Percentiles rank a stretch among this genome's conserved stretches.
Evolutionary conservation across 208 protist species (phyloP).

Genomic region (Angomonas ambiguus): DNA sequence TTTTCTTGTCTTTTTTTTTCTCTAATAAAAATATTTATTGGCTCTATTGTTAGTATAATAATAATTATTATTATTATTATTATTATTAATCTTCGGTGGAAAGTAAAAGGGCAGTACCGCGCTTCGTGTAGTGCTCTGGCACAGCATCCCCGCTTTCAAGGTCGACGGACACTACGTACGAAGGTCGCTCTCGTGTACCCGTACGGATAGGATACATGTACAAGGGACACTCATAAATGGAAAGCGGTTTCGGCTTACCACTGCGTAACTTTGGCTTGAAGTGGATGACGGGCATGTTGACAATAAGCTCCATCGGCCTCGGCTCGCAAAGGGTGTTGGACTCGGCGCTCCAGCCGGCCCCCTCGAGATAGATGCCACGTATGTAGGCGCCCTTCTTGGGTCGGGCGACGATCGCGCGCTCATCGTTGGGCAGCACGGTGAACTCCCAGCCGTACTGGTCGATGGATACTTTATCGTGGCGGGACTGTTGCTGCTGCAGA

Average conservation of each 20-base stretch:
- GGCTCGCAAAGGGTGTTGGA: constrained; percentile 92
- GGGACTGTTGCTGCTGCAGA: constrained; percentile 94
- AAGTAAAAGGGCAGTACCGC: constrained; percentile 96
- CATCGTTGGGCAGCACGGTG: constrained; percentile 84
- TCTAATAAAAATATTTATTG: not conserved
- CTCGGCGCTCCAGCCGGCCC: constrained; percentile 94
- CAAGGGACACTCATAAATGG: constrained; percentile 93
- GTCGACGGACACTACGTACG: constrained; percentile 95
- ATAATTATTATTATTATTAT: constrained; percentile 1
- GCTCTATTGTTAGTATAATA: not conserved
- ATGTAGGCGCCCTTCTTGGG: constrained; percentile 97
- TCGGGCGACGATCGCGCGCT: constrained; percentile 84
- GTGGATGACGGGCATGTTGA: constrained; percentile 97
- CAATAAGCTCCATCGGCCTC: constrained; percentile 95
- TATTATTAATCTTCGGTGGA: constrained; percentile 85
- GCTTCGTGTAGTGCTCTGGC: constrained; percentile 96
- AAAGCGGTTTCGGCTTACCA: constrained; percentile 71
- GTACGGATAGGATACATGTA: constrained; percentile 98
- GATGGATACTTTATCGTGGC: constrained; percentile 91
- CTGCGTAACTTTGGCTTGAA: constrained; percentile 95
- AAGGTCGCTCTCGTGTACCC: constrained; percentile 94
- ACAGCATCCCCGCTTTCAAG: constrained; percentile 88
- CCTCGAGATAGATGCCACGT: constrained; percentile 96
- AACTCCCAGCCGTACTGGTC: constrained; percentile 98
- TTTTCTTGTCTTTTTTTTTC: not conserved